phyloP scores from a whole-genome alignment of 176 grass and related monocot genomes.

The Aegilops bicornis region DNA sequence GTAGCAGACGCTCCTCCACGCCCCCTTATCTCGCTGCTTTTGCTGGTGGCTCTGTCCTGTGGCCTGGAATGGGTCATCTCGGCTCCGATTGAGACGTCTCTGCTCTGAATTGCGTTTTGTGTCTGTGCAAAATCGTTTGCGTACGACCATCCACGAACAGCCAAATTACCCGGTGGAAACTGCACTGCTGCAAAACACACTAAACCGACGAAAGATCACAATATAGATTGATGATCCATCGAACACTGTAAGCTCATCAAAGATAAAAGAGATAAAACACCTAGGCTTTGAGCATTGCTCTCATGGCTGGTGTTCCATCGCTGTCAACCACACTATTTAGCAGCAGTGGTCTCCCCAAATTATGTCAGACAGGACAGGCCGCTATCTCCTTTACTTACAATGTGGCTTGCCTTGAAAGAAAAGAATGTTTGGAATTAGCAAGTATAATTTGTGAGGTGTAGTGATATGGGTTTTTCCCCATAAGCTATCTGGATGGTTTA shows the following conservation, averaged over 20 bases:
- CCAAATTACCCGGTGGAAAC: background rate
- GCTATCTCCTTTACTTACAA: background rate
- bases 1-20: slow-evolving; percentile 16
- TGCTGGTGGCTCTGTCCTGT: background rate
- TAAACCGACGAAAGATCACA: background rate
- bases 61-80: background rate
- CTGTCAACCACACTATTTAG: background rate
- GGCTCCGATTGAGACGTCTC: slow-evolving; percentile 21
- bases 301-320: background rate
- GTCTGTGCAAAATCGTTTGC: background rate
- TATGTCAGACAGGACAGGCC: background rate
- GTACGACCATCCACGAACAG: background rate
- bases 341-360: background rate
- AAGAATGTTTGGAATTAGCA: slow-evolving; percentile 3
- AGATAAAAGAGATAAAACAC: background rate
- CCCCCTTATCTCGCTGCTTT: background rate
- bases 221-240: background rate
- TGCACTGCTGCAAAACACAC: background rate
- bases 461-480: background rate
- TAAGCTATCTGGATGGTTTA: background rate
- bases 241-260: background rate
- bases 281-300: background rate
- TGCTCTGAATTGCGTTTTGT: background rate
- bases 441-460: background rate
- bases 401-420: background rate